These are phyloP conservation scores for Yamadazyma dushanensis DNA, from an alignment of 1,139 yeast species.

Conservation along the genomic window DNA sequence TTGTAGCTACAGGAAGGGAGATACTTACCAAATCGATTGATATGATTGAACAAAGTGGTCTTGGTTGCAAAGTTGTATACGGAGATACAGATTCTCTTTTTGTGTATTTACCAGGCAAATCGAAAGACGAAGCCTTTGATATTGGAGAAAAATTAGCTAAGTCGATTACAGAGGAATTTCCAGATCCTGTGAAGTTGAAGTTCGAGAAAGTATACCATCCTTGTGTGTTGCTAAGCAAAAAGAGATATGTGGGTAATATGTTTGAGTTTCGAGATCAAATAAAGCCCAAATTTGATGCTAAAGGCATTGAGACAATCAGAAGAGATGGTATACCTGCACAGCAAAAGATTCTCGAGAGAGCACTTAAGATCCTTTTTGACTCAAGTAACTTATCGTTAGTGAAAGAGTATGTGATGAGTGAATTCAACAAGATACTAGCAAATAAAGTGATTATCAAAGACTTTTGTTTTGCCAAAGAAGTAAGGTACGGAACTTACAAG, in stretches of 20 bases:
- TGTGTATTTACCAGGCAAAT: constrained; percentile 84
- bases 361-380: constrained; percentile 68
- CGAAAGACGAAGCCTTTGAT: constrained; percentile 72
- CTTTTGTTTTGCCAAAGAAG: constrained; percentile 91
- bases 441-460: constrained; percentile 72
- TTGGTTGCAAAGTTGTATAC: constrained; percentile 93
- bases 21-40: constrained; percentile 71
- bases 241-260: constrained; percentile 83
- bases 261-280: constrained; percentile 60
- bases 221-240: constrained; percentile 77
- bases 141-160: constrained; percentile 72
- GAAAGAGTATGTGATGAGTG: constrained; percentile 60
- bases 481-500: constrained; percentile 78
- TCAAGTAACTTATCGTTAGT: constrained; percentile 70
- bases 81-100: constrained; percentile 96
- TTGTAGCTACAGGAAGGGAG: constrained; percentile 89
- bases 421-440: constrained; percentile 62
- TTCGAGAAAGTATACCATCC: constrained; percentile 94
- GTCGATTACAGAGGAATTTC: constrained; percentile 64
- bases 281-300: constrained; percentile 81
- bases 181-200: constrained; percentile 78
- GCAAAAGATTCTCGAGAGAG: constrained; percentile 73
- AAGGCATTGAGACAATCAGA: constrained; percentile 92
- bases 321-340: constrained; percentile 95
- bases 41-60: constrained; percentile 59